Conservation (phyloP, 352 stramenopile genomes). For the Phytophthora syringae region DNA sequence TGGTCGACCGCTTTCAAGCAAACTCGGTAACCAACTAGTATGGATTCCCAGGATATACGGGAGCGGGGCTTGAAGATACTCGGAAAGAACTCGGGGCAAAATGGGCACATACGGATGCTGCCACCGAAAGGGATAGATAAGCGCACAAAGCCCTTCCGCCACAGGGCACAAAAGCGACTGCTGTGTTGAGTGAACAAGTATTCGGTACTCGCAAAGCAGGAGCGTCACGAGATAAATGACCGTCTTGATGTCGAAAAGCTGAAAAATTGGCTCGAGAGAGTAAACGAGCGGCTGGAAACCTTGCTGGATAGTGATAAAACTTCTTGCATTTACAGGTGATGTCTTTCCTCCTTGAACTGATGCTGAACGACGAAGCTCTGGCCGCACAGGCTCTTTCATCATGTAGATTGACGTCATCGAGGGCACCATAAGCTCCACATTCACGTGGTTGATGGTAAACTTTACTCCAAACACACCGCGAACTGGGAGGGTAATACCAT, state of each 20-base stretch:
- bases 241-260: slow-evolving; percentile 78
- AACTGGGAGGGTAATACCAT: slow-evolving; percentile 63
- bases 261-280: slow-evolving; percentile 70
- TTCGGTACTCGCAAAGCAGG: slow-evolving; percentile 79
- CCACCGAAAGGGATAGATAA: slow-evolving; percentile 89
- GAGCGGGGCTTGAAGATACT: slow-evolving; percentile 85
- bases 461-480: slow-evolving; percentile 71
- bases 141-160: slow-evolving; percentile 72
- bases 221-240: slow-evolving; percentile 72
- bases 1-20: slow-evolving; percentile 73
- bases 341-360: slow-evolving; percentile 25
- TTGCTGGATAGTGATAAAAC: slow-evolving; percentile 57
- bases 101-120: slow-evolving; percentile 88
- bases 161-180: slow-evolving; percentile 79
- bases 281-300: slow-evolving; percentile 76
- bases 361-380: slow-evolving; percentile 26
- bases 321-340: slow-evolving; percentile 55
- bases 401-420: slow-evolving; percentile 67
- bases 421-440: slow-evolving; percentile 55
- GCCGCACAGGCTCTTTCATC: slow-evolving; percentile 19
- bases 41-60: slow-evolving; percentile 87
- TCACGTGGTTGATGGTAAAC: slow-evolving; percentile 47
- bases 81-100: slow-evolving; percentile 76
- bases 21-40: slow-evolving; percentile 64
- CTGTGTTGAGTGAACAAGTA: slow-evolving; percentile 82